Evolutionary conservation across 306 rosid genomes (phyloP), one percentile per base, ranked within the genome.

Genomic region (Cucurbita ficifolia): DNA sequence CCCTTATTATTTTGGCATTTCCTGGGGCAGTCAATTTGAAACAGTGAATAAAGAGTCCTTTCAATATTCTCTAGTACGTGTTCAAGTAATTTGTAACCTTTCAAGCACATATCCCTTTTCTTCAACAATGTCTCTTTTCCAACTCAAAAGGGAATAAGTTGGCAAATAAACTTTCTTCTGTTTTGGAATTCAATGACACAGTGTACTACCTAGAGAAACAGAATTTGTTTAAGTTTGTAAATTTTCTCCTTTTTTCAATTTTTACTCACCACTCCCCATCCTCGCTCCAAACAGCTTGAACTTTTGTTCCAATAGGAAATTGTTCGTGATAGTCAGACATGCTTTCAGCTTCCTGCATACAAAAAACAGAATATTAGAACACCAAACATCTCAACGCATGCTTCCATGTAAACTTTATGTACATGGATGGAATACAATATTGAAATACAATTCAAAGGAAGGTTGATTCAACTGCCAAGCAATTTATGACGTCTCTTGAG

Each of bases 281-380:
- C 69, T 93, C 98, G 78, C 98, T 90, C 86, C 86, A 91, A 83
- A 91, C 96, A 70, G 96, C 96, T 83, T 91, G 96, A 80, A 91
- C 89, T 85, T 82, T 86, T 43, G 91, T 73, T 70, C 97, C 97
- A 77, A 86, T 61, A 74, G 90, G 86, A 83, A 86, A 77, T 76
- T 82, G 84, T 56, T 81, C 87, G 24, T 80, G 78, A 82, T 80
- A 76, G 83, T 90, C 91, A 59, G 80, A 86, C 49, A 80, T 69
- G 65, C 79, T 77, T 73, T 76, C 87, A 17, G 72, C 60, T 73
- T 87, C 89, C 96, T 90, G 72, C 77, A 81, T 46, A 57, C 24
- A 75, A 78, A 73, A 43, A 18, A 24, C 63, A 36, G 10, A 67
- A 45, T 42, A 45, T 67, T 67, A 53, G 53, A 43, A 40, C 50